phyloP scores from a whole-genome alignment of 2,329 filamentous ascomycete species.

The Akanthomyces muscarius region DNA sequence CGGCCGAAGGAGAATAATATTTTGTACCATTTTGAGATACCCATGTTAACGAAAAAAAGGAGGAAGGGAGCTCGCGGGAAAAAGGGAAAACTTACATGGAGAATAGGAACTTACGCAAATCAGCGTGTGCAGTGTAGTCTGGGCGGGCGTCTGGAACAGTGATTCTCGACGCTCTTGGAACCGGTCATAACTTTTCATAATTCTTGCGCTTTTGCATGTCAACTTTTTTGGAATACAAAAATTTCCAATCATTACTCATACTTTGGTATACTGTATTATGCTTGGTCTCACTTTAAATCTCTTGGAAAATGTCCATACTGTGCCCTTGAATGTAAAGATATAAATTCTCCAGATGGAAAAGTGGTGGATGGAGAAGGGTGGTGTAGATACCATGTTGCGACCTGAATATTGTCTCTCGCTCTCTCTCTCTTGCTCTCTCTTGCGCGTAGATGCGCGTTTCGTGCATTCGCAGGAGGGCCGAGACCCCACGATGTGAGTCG shows the following conservation, averaged over 20 bases:
- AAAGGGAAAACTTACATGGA: background rate
- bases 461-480: no score
- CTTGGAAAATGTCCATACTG: background rate
- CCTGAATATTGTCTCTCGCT: no score
- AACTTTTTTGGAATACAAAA: background rate
- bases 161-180: background rate
- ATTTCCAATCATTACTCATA: background rate
- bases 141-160: background rate
- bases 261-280: background rate
- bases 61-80: background rate
- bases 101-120: background rate
- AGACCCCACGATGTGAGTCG: no score
- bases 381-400: no score
- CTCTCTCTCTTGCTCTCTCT: no score
- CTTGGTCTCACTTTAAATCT: background rate
- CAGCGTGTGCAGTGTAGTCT: background rate
- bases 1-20: background rate
- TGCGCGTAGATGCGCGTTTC: no score
- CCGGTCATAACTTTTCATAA: background rate
- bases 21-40: conserved; percentile 12
- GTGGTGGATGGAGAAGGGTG: no score
- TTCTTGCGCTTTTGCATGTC: background rate
- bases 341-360: no score
- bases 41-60: background rate
- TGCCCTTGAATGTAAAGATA: background rate